Evolutionary conservation across 345 rosid genomes (phyloP), one percentile per base, ranked within the genome.

Genomic region (Cardamine chenopodiifolia): DNA sequence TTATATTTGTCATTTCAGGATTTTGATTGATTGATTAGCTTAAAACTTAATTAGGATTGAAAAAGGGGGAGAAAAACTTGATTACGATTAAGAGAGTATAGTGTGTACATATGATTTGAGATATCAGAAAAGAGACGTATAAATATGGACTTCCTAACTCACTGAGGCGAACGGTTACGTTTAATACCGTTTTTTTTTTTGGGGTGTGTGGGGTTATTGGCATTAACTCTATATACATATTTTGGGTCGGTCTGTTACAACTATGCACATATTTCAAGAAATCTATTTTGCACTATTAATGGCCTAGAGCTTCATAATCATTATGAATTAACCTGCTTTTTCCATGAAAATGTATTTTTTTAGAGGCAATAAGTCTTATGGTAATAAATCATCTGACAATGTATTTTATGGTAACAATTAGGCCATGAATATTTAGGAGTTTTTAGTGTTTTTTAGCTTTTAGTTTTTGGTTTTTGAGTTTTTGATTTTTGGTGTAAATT

Each of bases 51-150:
- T 22, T 12, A 13, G n/a, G 29, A 52, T 11, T 52, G 31, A 23
- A 52, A 22, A 15, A 6, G 0, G 48, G 8, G 8, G 4, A 1
- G 0, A 1, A 13, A 39, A 12, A 39, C 44, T 39, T 39, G 15
- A 39, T 39, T 39, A 39, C 44, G 40, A 35, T 11, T 14, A n/a
- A n/a, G 40, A 35, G 42, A 37, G 13, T 2, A 2, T 3, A 11
- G 4, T 37, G 14, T 3, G 40, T 37, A n/a, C n/a, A n/a, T n/a
- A n/a, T n/a, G n/a, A n/a, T n/a, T n/a, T n/a, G 76, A 28, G 25
- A 62, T 72, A 11, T n/a, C 49, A 25, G 37, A 35, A 34, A 23
- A 19, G 57, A 67, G 73, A 67, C 73, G 76, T 72, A 37, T 62
- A 25, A 62, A 37, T 25, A 39, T 68, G 55, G 35, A 50, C 17